Base-by-base conservation (phyloP, 108 stramenopile genomes). In the Phaeodactylum tricornutum region DNA sequence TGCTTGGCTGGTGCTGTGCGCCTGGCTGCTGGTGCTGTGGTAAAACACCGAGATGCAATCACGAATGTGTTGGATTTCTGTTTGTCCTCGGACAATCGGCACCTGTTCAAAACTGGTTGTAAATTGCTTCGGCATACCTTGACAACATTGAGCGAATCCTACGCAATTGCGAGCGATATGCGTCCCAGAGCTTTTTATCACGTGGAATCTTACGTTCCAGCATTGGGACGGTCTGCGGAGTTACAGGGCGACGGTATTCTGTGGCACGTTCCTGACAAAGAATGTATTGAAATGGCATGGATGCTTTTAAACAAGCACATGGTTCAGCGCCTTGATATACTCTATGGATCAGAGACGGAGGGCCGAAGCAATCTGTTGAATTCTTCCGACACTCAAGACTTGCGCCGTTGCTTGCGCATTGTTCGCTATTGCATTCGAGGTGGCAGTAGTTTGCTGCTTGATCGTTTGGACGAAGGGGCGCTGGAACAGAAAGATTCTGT, bases 81-180 rank as follows among this genome's bases (percentile, higher is more conserved):
- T 11, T 50, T 87, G 1, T 44, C 64, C 19, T 77, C 77, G 45
- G 46, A 68, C 22, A 79, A 89, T 59, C 82, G 88, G 48, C 69
- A 82, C 47, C 61, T 72, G 2, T 72, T 75, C 62, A 93, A 93
- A 53, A 82, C 77, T 7, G 92, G 85, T 7, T 86, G 84, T 50
- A 93, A 93, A 50, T 73, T 93, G 14, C 61, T 93, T 22, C 69
- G 92, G 14, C 87, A 88, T 55, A 69, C 75, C 1, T 44, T 93
- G 30, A 59, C 80, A 22, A 85, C 87, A 35, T 79, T 84, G 22
- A 76, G 74, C 40, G 86, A 87, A 50, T 74, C 75, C 11, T 85
- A 85, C 32, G 64, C 74, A n/a, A 53, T 84, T 32, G 36, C 71
- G 6, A 30, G 43, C 19, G 62, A 67, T 9, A 46, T 24, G 22